Base-by-base conservation (phyloP, 306 rosid genomes). In the Arachis stenosperma region DNA sequence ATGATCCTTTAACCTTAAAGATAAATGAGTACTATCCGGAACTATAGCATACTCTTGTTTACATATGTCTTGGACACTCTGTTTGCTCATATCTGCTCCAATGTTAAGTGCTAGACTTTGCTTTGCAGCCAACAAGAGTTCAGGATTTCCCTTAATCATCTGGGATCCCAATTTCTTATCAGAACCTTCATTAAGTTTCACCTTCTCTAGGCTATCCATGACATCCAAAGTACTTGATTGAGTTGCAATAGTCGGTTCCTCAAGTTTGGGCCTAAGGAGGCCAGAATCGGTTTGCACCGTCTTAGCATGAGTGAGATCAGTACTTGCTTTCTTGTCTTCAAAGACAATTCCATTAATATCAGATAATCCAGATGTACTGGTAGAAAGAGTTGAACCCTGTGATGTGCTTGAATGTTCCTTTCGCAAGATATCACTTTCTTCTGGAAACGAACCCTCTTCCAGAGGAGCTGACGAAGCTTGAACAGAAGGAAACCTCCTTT, bases 1-100 rank as follows among this genome's bases (percentile, higher is more conserved):
- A 58, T 58, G 78, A 66, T 83, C 84, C 77, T 83, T 84, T 39
- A 88, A 50, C 70, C 84, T 84, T 73, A 88, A 74, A 27, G 89
- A 85, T 71, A 84, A 62, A 52, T 75, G 78, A 56, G 86, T 73
- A 76, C 80, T 84, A 67, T 79, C 82, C 60, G 69, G 70, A 76
- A 65, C 79, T 30, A 67, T 75, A 67, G 75, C 70, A 78, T 57
- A 57, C 71, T 81, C 86, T 70, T 78, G 72, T 69, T 82, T 78
- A 77, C 74, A 63, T 43, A 78, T 87, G 73, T 56, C 81, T 75
- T 61, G 78, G 40, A 65, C 74, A 56, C 47, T 75, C 30, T 61
- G 80, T 51, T 76, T 77, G 73, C 65, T 69, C 63, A 61, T 36
- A 73, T 76, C 83, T 17, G 78, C 75, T 71, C 89, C 85, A 48